Percentiles rank a stretch among this genome's conserved stretches.
These are phyloP conservation scores for Globisporangium acanthophoron DNA, from an alignment of 352 stramenopile species.

Conservation along the genomic window DNA sequence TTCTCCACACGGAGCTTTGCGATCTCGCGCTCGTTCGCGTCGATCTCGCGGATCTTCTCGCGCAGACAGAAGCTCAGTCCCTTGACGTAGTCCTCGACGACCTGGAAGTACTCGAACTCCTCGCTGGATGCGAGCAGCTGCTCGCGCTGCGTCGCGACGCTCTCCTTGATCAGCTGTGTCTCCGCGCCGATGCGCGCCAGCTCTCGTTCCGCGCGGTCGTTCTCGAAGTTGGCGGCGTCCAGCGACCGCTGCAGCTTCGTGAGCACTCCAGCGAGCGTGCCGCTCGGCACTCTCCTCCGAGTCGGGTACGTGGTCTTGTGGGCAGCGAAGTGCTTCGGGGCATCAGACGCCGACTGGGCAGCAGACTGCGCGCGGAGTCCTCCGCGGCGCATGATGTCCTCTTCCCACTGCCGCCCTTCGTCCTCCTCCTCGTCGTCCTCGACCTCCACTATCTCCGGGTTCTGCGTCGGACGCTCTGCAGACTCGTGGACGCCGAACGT, in stretches of 20 bases:
- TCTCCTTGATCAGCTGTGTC: slow-evolving; percentile 31
- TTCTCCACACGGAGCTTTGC: slow-evolving; percentile 12
- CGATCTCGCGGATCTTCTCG: slow-evolving; percentile 51
- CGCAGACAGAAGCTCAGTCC: slow-evolving; percentile 69
- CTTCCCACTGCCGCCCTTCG: slow-evolving; percentile 56
- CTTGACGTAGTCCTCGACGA: slow-evolving; percentile 70
- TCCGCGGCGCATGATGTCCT: slow-evolving; percentile 71
- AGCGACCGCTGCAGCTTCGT: slow-evolving; percentile 42
- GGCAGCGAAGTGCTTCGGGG: neutral
- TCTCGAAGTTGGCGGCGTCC: slow-evolving; percentile 36
- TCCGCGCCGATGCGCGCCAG: slow-evolving; percentile 52
- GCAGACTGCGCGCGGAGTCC: slow-evolving; percentile 27
- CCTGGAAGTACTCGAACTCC: slow-evolving; percentile 76
- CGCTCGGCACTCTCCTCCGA: slow-evolving; percentile 31
- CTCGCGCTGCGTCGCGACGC: slow-evolving; percentile 33
- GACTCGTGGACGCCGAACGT: slow-evolving; percentile 48
- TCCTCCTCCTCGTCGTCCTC: slow-evolving; percentile 26
- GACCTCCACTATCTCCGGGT: slow-evolving; percentile 37
- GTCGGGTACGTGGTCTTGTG: slow-evolving; percentile 35
- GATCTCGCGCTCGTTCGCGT: slow-evolving; percentile 34
- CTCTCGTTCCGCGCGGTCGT: slow-evolving; percentile 42
- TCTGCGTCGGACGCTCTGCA: slow-evolving; percentile 24
- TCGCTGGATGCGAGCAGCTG: slow-evolving; percentile 51
- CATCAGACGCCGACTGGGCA: neutral
- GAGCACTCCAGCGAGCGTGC: slow-evolving; percentile 47